Conservation (phyloP, 2,329 filamentous ascomycete genomes). For the Phialophora expanda region DNA sequence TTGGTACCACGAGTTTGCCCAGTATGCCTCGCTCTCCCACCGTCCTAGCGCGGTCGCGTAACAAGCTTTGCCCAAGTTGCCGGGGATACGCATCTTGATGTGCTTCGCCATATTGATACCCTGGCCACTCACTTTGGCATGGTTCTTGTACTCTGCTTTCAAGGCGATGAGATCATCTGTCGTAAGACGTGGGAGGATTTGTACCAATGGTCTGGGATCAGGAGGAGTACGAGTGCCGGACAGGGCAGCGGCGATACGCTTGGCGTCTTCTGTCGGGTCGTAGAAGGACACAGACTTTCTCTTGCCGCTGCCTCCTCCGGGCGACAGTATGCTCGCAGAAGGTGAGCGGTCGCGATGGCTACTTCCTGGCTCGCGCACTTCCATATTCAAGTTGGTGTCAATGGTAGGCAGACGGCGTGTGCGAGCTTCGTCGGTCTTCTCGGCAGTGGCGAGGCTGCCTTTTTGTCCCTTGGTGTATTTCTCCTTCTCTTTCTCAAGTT, state of each 20-base stretch:
- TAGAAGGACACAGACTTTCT: conserved; percentile 75
- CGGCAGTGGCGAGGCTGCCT: conserved; percentile 11
- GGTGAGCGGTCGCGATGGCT: conserved; percentile 25
- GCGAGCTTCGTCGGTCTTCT: conserved; percentile 23
- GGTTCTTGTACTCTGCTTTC: conserved; percentile 85
- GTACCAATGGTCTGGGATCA: conserved; percentile 74
- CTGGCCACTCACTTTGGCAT: conserved; percentile 69
- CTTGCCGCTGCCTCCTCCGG: conserved; percentile 22
- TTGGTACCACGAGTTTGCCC: conserved; percentile 98
- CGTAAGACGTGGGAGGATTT: conserved; percentile 81
- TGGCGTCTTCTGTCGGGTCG: conserved; percentile 79
- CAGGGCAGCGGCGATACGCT: conserved; percentile 75
- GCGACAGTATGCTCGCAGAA: conserved; percentile 29
- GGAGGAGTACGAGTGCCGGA: conserved; percentile 65
- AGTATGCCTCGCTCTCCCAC: conserved; percentile 95
- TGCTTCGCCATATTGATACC: conserved; percentile 59
- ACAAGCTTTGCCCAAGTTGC: conserved; percentile 83
- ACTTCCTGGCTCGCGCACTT: conserved; percentile 28
- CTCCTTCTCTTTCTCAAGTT: conserved; percentile 43
- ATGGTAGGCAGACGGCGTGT: conserved; percentile 28
- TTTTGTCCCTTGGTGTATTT: conserved; percentile 37
- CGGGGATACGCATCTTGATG: conserved; percentile 52
- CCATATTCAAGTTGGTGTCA: conserved; percentile 25
- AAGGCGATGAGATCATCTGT: conserved; percentile 88
- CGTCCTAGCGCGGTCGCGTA: conserved; percentile 87